Evolutionary conservation across 2,329 filamentous ascomycete species (phyloP).

Genomic region (Fusarium tanahbumbuense): DNA sequence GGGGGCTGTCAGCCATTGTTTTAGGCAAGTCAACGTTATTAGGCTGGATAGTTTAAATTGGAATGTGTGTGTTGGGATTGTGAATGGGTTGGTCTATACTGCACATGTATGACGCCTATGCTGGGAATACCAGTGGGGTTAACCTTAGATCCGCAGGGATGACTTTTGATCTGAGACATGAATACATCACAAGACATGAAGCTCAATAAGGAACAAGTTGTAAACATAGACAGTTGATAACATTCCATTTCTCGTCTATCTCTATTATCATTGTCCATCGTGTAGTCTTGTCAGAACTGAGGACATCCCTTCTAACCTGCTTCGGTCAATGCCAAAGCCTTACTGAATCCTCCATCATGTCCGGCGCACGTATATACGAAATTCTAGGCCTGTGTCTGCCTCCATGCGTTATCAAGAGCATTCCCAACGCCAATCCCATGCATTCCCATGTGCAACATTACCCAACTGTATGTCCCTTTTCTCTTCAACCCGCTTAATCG

Average conservation of each 20-base stretch:
- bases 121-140: too few species aligned
- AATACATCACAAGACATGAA: too few species aligned
- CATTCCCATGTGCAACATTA: constrained; percentile 43
- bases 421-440: constrained; percentile 46
- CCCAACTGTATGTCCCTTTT: constrained; percentile 39
- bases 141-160: too few species aligned
- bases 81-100: constrained; percentile 13
- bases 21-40: neutral
- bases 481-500: constrained; percentile 19
- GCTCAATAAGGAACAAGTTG: too few species aligned
- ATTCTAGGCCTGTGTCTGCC: constrained; percentile 25
- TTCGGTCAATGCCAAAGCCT: constrained; percentile 22
- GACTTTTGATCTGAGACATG: too few species aligned
- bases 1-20: constrained; percentile 31
- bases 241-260: constrained; percentile 41
- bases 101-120: constrained; percentile 31
- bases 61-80: constrained; percentile 11
- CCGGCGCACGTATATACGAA: constrained; percentile 25
- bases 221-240: constrained; percentile 13
- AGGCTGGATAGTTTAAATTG: constrained; percentile 20
- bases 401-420: constrained; percentile 38
- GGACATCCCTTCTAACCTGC: constrained; percentile 15
- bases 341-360: constrained; percentile 10
- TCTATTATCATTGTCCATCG: constrained; percentile 42
- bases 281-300: constrained; percentile 20